Evolutionary conservation across 2,329 filamentous ascomycete genomes (phyloP).

Genomic region (Penicillium paneum): DNA sequence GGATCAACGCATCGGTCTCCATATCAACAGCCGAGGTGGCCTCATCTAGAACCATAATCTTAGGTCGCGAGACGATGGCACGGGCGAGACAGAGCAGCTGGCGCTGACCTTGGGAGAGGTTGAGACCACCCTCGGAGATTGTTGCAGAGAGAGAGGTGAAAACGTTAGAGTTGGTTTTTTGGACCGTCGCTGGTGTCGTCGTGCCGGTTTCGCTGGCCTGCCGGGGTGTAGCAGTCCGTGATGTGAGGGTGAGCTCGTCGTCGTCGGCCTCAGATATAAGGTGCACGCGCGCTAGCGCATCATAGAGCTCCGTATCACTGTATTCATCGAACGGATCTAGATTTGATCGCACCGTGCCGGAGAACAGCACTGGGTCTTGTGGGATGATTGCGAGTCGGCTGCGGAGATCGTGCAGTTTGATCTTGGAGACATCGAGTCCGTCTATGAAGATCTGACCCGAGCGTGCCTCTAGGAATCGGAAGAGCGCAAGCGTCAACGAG

Average conservation of each 20-base stretch:
- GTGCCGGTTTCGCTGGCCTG: slow-evolving; percentile 26
- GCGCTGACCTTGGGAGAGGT: slow-evolving; percentile 42
- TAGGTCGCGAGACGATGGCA: slow-evolving; percentile 65
- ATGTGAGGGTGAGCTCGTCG: slow-evolving; percentile 62
- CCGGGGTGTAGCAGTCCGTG: slow-evolving; percentile 66
- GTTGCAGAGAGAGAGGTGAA: slow-evolving; percentile 62
- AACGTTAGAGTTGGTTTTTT: slow-evolving; percentile 60
- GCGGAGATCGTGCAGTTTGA: slow-evolving; percentile 56
- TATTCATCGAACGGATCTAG: slow-evolving; percentile 73
- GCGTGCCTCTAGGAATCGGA: slow-evolving; percentile 30
- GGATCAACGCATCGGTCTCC: slow-evolving; percentile 70
- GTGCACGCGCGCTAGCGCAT: slow-evolving; percentile 68
- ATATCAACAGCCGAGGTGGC: slow-evolving; percentile 77
- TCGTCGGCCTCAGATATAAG: slow-evolving; percentile 54
- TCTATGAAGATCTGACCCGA: slow-evolving; percentile 31
- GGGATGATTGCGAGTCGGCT: slow-evolving; percentile 78
- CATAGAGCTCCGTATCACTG: slow-evolving; percentile 64
- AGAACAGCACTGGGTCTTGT: slow-evolving; percentile 78
- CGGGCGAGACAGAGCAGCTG: slow-evolving; percentile 34
- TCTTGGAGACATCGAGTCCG: slow-evolving; percentile 49
- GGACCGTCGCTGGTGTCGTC: slow-evolving; percentile 22
- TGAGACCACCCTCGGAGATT: slow-evolving; percentile 70
- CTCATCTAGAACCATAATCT: slow-evolving; percentile 78
- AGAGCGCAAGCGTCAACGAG: slow-evolving; percentile 30
- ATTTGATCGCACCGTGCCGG: slow-evolving; percentile 71